Base-by-base conservation (phyloP, 83 land plant species). In the Isoetes engelmannii region DNA sequence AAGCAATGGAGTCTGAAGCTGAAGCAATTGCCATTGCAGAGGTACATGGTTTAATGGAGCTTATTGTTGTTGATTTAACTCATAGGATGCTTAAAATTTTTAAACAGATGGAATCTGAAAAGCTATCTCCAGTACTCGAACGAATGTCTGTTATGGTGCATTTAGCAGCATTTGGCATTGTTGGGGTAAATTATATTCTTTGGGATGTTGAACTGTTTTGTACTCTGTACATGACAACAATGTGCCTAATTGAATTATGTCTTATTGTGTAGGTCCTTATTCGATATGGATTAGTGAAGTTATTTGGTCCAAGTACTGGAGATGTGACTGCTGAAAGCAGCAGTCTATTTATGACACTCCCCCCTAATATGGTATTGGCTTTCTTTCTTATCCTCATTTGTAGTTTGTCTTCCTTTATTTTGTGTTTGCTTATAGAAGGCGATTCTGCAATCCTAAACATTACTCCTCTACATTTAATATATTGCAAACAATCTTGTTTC, bases 311-410 rank as follows among this genome's bases (percentile, higher is more conserved):
- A 50, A 65, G 62, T 18, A 64, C 73, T 55, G 80, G 74, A 28
- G 72, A 72, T 21, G 63, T 84, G 20, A 92, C 96, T 43, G 70
- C 79, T 50, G 76, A 82, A n/a, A 19, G 67, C 13, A 84, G 68
- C 50, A 59, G 81, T 48, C 72, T 94, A 47, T 88, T 83, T 46
- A 77, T 68, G 65, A 90, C 85, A 65, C 92, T 94, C 62, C 92
- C 97, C 47, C 77, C 93, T 20, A 94, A 94, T 74, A 90, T 94
- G 85, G 98, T 91, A 65, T 7, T 44, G 42, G 7, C 73, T 10
- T 10, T 48, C 5, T 54, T 55, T 48, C 67, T 51, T 71, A 18
- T 73, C 71, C 71, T 58, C 28, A 13, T 61, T 5, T 50, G 45
- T 42, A 1, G 41, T n/a, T n/a, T n/a, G n/a, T n/a, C n/a, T n/a